These are phyloP conservation scores for Rhodotorula sp. DNA, from an alignment of 1,284 basidiomycete species.

Conservation along the genomic window DNA sequence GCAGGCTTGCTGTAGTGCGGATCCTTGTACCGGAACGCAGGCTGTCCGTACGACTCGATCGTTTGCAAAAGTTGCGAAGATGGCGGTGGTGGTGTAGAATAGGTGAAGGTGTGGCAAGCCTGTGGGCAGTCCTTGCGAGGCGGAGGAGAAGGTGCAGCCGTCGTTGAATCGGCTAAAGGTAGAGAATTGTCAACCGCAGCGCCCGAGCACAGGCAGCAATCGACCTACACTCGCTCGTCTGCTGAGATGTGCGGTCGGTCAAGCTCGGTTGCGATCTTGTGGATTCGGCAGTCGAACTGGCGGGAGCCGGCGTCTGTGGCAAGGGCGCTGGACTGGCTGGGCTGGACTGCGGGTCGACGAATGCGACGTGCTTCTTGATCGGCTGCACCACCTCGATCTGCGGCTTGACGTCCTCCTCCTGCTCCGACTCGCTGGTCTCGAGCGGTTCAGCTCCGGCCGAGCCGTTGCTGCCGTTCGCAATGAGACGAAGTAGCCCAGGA, in stretches of 20 bases:
- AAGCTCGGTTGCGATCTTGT: not conserved
- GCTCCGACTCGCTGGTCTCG: not conserved
- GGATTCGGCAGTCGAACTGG: not conserved
- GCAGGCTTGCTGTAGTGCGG: conserved; percentile 73
- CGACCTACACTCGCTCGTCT: conserved; percentile 8
- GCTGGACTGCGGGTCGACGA: not conserved
- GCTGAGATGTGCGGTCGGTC: conserved; percentile 2
- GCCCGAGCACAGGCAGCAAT: not conserved
- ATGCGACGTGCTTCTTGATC: conserved; percentile 12
- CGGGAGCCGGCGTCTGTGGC: not conserved
- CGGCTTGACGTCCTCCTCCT: not conserved
- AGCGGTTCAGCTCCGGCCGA: not conserved
- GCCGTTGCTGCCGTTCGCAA: not conserved
- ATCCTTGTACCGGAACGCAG: conserved; percentile 65
- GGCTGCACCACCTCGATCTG: not conserved
- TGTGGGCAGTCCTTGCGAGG: conserved; percentile 7
- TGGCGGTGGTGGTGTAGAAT: conserved; percentile 59
- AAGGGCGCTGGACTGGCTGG: not conserved
- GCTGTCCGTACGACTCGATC: conserved; percentile 58
- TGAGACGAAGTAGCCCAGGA: not conserved
- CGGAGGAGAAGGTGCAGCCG: not conserved
- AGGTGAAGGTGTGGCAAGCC: conserved; percentile 54
- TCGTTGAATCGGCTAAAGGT: not conserved
- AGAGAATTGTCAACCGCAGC: not conserved
- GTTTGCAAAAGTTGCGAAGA: conserved; percentile 56